Conservation (phyloP, 2,329 filamentous ascomycete species). For the Aspergillus glaucus region DNA sequence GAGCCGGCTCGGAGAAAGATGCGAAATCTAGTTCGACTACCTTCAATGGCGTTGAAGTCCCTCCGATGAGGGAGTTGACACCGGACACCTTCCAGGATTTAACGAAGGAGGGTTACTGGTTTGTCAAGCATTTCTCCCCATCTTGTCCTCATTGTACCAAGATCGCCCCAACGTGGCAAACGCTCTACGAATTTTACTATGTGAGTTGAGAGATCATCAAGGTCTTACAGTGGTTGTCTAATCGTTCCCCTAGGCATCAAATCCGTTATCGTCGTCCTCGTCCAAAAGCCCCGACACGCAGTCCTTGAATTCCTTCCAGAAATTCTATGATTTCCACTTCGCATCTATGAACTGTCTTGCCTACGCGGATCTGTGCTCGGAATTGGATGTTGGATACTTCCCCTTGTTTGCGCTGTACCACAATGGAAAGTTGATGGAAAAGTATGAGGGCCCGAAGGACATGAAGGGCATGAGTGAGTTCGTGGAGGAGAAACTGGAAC, state of each 20-base stretch:
- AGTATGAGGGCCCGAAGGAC: constrained; percentile 60
- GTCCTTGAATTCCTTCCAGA: constrained; percentile 62
- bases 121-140: constrained; percentile 50
- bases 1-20: constrained; percentile 14
- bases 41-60: constrained; percentile 49
- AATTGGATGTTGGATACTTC: constrained; percentile 61
- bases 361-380: constrained; percentile 68
- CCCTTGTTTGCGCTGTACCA: constrained; percentile 77
- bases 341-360: constrained; percentile 79
- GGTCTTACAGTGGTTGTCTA: constrained; percentile 10
- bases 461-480: constrained; percentile 61
- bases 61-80: constrained; percentile 44
- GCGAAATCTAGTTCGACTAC: constrained; percentile 28
- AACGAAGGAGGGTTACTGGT: constrained; percentile 49
- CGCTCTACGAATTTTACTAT: constrained; percentile 86
- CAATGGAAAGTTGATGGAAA: constrained; percentile 62
- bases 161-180: constrained; percentile 82
- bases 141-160: constrained; percentile 64
- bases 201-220: constrained; percentile 20
- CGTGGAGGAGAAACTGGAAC: constrained; percentile 71
- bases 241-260: constrained; percentile 58
- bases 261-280: constrained; percentile 53
- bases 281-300: constrained; percentile 46
- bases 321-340: constrained; percentile 86
- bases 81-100: constrained; percentile 44